Percentiles rank a stretch among this genome's conserved stretches.
Conservation (phyloP, 2,329 filamentous ascomycete species). For the Trichoderma breve region DNA sequence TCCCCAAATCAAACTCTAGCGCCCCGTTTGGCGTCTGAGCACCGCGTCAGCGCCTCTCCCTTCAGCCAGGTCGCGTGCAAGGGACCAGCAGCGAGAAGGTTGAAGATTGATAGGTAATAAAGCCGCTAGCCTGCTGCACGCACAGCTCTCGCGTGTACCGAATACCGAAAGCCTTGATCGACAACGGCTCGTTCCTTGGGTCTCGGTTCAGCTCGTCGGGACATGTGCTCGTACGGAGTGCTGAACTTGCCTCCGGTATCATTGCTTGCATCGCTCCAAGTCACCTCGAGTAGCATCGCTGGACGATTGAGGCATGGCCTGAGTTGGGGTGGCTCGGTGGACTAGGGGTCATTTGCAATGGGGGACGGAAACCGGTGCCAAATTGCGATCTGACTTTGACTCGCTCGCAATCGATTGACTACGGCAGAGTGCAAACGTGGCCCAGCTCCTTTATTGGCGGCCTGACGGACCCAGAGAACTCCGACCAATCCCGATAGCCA, state of each 20-base stretch:
- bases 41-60: slow-evolving; percentile 12
- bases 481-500: background rate
- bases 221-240: background rate
- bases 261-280: background rate
- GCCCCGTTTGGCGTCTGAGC: slow-evolving; percentile 1
- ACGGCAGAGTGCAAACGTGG: background rate
- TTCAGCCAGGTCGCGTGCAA: slow-evolving; percentile 10
- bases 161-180: background rate
- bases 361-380: background rate
- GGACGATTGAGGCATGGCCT: background rate
- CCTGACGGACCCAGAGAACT: background rate
- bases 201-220: background rate
- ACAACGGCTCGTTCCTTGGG: background rate
- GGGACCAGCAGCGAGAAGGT: background rate
- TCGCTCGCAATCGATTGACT: background rate
- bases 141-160: background rate
- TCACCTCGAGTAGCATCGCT: background rate
- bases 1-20: slow-evolving; percentile 12
- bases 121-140: background rate
- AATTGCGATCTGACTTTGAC: background rate
- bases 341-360: background rate
- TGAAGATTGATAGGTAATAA: background rate
- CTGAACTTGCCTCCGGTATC: background rate
- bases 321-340: background rate
- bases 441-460: slow-evolving; percentile 2